Percentiles rank a stretch among this genome's conserved stretches.
Evolutionary conservation across 2,329 filamentous ascomycete species (phyloP).

Genomic region (Colletotrichum karsti): DNA sequence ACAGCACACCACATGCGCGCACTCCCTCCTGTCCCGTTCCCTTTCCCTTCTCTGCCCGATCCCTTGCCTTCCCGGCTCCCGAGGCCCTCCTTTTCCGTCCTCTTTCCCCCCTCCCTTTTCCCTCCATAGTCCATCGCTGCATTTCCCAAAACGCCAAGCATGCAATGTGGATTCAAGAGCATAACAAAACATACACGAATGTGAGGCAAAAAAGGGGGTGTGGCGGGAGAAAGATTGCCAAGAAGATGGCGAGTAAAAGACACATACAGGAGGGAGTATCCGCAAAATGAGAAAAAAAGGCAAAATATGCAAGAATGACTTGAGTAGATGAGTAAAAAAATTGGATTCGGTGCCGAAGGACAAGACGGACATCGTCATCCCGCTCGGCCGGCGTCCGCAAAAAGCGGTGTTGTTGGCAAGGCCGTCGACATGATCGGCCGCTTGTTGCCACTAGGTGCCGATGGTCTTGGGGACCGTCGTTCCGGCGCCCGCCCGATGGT

Average conservation of each 20-base stretch:
- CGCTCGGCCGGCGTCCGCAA: slow-evolving; percentile 10
- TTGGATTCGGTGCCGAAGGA: background rate
- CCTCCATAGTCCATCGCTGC: slow-evolving; percentile 2
- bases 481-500: slow-evolving; percentile 13
- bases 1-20: slow-evolving; percentile 2
- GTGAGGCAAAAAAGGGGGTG: background rate
- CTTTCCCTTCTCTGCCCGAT: background rate
- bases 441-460: background rate
- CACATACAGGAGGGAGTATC: background rate
- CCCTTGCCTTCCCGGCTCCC: no score
- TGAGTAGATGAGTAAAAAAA: background rate
- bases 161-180: slow-evolving; percentile 6
- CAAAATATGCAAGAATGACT: no score
- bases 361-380: slow-evolving; percentile 3
- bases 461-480: background rate
- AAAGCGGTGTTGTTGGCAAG: background rate
- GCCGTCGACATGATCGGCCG: slow-evolving; percentile 4
- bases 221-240: background rate
- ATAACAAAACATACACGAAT: background rate
- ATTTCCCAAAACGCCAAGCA: slow-evolving; percentile 27
- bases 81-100: background rate
- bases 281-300: background rate
- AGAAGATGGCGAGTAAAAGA: background rate
- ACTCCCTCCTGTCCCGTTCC: background rate
- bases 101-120: background rate